Percentiles rank a stretch among this genome's conserved stretches.
These are phyloP conservation scores for Aspergillus leporis DNA, from an alignment of 495 filamentous ascomycete species.

Conservation along the genomic window DNA sequence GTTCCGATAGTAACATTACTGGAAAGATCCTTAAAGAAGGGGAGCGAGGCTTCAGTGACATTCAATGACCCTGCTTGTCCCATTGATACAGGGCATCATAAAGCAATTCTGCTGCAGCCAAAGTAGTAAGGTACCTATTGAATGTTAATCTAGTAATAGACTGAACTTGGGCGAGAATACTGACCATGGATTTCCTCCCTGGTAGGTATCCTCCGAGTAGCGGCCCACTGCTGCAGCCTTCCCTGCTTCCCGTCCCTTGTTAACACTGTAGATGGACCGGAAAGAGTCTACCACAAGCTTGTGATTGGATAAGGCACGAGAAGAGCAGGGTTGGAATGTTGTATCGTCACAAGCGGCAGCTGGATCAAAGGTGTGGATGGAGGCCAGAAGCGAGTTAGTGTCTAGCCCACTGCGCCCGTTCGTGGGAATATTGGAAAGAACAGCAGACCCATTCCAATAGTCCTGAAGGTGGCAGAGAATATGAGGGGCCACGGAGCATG, in stretches of 20 bases:
- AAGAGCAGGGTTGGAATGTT: constrained; percentile 53
- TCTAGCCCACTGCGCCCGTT: constrained; percentile 48
- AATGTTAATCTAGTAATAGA: background rate
- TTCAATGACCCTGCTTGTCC: constrained; percentile 43
- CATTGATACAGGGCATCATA: constrained; percentile 53
- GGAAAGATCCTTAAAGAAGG: constrained; percentile 46
- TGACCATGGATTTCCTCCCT: constrained; percentile 61
- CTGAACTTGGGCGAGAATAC: constrained; percentile 8
- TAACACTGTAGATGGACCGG: constrained; percentile 47
- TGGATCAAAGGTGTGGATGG: constrained; percentile 49
- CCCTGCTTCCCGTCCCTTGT: constrained; percentile 40
- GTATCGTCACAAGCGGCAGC: constrained; percentile 47
- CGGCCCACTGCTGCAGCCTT: constrained; percentile 63
- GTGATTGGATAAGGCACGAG: constrained; percentile 48
- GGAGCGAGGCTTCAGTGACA: constrained; percentile 40
- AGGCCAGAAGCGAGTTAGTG: constrained; percentile 47
- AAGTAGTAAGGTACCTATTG: constrained; percentile 37
- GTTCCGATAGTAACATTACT: constrained; percentile 37
- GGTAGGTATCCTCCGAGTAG: constrained; percentile 69
- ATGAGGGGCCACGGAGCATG: constrained; percentile 52
- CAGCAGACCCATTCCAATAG: constrained; percentile 47
- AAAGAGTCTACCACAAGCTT: constrained; percentile 53
- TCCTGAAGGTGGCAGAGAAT: constrained; percentile 50
- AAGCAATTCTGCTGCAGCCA: constrained; percentile 41
- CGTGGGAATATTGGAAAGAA: constrained; percentile 43